phyloP scores from a whole-genome alignment of 805 yeast genomes.

The Osmozyma mogii region DNA sequence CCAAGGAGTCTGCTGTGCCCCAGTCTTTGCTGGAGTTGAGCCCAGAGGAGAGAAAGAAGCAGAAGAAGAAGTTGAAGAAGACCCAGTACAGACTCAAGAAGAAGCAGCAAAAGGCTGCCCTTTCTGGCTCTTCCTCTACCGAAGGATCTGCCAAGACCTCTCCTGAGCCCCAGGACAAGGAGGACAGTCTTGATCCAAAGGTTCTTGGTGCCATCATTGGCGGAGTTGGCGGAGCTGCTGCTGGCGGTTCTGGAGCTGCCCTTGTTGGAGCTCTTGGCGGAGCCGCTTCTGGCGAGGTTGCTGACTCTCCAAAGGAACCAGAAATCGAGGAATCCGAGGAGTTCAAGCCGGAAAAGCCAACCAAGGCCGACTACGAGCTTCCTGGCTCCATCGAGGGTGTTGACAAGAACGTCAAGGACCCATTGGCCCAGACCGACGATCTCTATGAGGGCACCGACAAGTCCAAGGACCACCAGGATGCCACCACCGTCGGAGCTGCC shows the following conservation, averaged over 20 bases:
- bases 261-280: conserved; percentile 2
- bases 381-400: conserved; percentile 1
- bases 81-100: conserved; percentile 35
- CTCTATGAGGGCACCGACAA: too few relatives aligned
- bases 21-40: conserved; percentile 17
- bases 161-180: conserved; percentile 30
- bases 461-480: too few relatives aligned
- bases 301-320: not conserved
- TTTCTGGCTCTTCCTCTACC: conserved; percentile 6
- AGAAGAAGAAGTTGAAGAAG: conserved; percentile 38
- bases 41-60: conserved; percentile 32
- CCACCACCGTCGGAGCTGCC: conserved; percentile 2
- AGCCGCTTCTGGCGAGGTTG: conserved; percentile 2
- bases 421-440: conserved; percentile 1
- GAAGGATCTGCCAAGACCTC: conserved; percentile 4
- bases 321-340: not conserved
- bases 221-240: conserved; percentile 10
- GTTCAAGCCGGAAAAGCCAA: conserved; percentile 2
- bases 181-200: conserved; percentile 57
- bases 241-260: conserved; percentile 5
- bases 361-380: not conserved
- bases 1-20: conserved; percentile 9
- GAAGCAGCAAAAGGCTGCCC: conserved; percentile 22
- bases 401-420: conserved; percentile 1
- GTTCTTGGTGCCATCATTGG: conserved; percentile 53